These are phyloP conservation scores for Neurospora sp. DNA, from an alignment of 495 filamentous ascomycete genomes.

Conservation along the genomic window DNA sequence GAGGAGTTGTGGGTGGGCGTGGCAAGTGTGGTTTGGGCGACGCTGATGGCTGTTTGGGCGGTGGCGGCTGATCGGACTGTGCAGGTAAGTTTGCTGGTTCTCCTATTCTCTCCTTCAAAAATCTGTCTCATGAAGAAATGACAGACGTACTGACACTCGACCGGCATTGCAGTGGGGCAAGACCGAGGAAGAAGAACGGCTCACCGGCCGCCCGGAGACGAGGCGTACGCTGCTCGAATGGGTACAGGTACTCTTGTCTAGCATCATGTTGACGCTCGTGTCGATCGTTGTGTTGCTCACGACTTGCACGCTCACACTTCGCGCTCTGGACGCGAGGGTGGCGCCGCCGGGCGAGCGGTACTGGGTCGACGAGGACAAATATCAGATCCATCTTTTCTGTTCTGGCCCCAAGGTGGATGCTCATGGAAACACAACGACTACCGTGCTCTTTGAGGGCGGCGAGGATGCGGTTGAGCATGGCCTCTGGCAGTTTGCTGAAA, in stretches of 20 bases:
- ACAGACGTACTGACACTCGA: background rate
- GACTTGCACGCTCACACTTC: slow-evolving; percentile 67
- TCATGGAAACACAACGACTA: slow-evolving; percentile 44
- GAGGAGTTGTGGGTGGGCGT: slow-evolving; percentile 91
- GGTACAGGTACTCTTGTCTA: slow-evolving; percentile 69
- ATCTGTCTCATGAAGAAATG: background rate
- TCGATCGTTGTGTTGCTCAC: slow-evolving; percentile 58
- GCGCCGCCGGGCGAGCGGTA: slow-evolving; percentile 59
- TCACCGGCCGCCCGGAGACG: slow-evolving; percentile 84
- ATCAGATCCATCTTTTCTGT: slow-evolving; percentile 78
- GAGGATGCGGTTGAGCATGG: slow-evolving; percentile 66
- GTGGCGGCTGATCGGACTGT: slow-evolving; percentile 51
- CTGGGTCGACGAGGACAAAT: slow-evolving; percentile 71
- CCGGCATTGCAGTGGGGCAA: slow-evolving; percentile 59
- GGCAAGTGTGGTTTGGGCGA: slow-evolving; percentile 65
- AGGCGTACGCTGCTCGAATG: slow-evolving; percentile 74
- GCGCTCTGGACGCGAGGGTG: slow-evolving; percentile 64
- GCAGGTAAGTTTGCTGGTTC: slow-evolving; percentile 7
- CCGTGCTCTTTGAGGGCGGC: slow-evolving; percentile 75
- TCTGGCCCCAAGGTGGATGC: slow-evolving; percentile 51
- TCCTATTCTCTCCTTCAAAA: background rate
- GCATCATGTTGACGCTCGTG: slow-evolving; percentile 55
- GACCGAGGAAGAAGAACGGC: slow-evolving; percentile 76
- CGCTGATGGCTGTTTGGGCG: slow-evolving; percentile 34
- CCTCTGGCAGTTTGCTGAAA: slow-evolving; percentile 60